Base-by-base conservation (phyloP, 257 asterid species). In the Solanum peruvianum region DNA sequence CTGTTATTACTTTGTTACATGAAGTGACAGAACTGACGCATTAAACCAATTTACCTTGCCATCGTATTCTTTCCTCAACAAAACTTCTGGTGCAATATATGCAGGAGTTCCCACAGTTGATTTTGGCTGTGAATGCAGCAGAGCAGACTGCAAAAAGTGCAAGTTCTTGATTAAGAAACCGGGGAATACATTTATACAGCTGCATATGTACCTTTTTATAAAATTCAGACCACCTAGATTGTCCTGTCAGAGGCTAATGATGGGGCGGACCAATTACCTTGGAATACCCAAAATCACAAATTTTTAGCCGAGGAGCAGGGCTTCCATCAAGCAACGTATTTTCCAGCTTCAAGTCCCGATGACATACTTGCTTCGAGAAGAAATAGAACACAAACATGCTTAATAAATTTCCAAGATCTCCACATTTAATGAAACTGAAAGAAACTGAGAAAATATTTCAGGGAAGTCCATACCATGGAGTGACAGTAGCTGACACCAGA, bases 401-500 rank as follows among this genome's bases (percentile, higher is more conserved):
- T 76, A 78, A 58, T 33, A 33, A 47, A 47, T 18, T 33, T 66
- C 41, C 73, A 29, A 41, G 39, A 85, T 29, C 23, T 62, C 44
- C 15, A 73, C 72, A n/a, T 85, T 90, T n/a, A 60, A 42, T 47
- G 39, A 82, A 77, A 47, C 71, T 23, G 60, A 67, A 78, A 27
- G 64, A 78, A 45, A 45, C 33, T 80, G 67, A 47, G 67, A 47
- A 47, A 47, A 80, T 29, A 45, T 29, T 47, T 49, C 41, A 66
- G 52, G 16, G 71, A 85, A 66, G 85, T 27, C 77, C 41, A 85
- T 94, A 93, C 98, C 98, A 95, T 95, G 11, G 98, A 90, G 84
- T 96, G 98, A 87, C 98, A 96, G 91, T 93, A 96, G 93, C 98
- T 96, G 92, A 96, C 98, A 88, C 98, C 98, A 84, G 98, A 96